Conservation (phyloP, 75 land plant genomes). For the Selaginella tamariscina region DNA sequence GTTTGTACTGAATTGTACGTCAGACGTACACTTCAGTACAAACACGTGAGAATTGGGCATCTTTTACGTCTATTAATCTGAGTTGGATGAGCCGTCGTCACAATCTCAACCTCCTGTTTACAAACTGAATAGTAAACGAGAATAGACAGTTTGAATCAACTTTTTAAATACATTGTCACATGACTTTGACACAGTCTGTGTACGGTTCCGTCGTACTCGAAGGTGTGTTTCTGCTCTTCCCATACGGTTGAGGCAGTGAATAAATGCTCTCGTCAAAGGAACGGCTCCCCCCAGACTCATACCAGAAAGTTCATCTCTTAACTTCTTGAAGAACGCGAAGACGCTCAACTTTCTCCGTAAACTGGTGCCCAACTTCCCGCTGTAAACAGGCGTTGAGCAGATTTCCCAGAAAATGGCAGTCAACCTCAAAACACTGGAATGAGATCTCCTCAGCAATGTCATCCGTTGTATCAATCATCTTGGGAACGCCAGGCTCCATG, state of each 20-base stretch:
- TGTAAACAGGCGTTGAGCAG: conserved; percentile 72
- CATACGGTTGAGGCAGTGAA: conserved; percentile 80
- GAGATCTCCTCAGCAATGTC: conserved; percentile 97
- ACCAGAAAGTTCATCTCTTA: conserved; percentile 53
- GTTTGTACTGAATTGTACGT: not conserved
- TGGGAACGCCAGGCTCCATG: too few relatives aligned
- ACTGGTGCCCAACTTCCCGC: conserved; percentile 52
- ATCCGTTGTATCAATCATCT: conserved; percentile 92
- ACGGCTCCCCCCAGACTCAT: conserved; percentile 73
- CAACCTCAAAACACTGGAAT: conserved; percentile 88
- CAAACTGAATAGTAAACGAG: not conserved
- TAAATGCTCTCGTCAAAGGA: conserved; percentile 75
- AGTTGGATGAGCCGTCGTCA: not conserved
- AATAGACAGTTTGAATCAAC: conserved; percentile 3
- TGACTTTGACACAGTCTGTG: not conserved
- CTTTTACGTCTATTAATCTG: not conserved
- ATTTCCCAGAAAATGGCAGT: conserved; percentile 65
- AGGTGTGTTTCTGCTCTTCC: conserved; percentile 95
- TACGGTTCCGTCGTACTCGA: conserved; percentile 6
- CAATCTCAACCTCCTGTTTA: conserved; percentile 8
- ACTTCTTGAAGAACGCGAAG: conserved; percentile 55
- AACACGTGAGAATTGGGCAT: conserved; percentile 16
- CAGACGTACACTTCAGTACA: not conserved
- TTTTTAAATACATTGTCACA: conserved; percentile 5
- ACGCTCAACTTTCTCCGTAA: conserved; percentile 69